Percentiles rank a stretch among this genome's conserved stretches.
Evolutionary conservation across 305 asterid genomes (phyloP).

Genomic region (Coffea humblotiana): DNA sequence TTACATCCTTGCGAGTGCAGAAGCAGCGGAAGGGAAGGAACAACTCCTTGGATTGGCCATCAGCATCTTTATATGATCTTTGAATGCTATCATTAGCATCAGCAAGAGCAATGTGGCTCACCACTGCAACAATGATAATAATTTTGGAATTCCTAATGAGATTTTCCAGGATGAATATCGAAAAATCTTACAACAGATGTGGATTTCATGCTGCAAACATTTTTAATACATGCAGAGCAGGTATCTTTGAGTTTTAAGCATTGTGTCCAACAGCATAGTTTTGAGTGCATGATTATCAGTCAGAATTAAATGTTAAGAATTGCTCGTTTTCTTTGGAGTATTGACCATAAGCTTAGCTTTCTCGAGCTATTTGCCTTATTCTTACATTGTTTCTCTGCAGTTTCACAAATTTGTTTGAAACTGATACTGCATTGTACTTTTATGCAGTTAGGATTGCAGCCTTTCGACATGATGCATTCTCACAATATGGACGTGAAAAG

Average conservation of each 20-base stretch:
- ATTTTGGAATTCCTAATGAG: background rate
- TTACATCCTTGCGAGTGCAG: conserved; percentile 94
- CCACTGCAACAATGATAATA: conserved; percentile 24
- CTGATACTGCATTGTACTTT: background rate
- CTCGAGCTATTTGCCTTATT: background rate
- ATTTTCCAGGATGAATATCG: background rate
- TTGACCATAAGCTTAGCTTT: background rate
- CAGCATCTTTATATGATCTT: conserved; percentile 32
- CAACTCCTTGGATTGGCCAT: conserved; percentile 64
- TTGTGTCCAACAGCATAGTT: background rate
- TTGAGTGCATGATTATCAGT: too few species aligned
- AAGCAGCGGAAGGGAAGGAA: conserved; percentile 97
- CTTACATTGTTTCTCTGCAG: background rate
- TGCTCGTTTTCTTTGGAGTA: background rate
- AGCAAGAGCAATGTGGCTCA: conserved; percentile 22
- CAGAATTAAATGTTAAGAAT: background rate
- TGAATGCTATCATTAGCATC: conserved; percentile 28
- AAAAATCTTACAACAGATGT: too few species aligned
- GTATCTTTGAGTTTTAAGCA: background rate
- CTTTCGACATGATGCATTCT: background rate
- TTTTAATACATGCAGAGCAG: background rate
- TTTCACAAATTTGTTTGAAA: background rate
- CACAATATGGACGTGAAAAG: background rate
- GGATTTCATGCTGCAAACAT: background rate
- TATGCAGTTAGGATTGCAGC: background rate